Base-by-base conservation (phyloP, 352 stramenopile genomes). In the Globisporangium acanthophoron region DNA sequence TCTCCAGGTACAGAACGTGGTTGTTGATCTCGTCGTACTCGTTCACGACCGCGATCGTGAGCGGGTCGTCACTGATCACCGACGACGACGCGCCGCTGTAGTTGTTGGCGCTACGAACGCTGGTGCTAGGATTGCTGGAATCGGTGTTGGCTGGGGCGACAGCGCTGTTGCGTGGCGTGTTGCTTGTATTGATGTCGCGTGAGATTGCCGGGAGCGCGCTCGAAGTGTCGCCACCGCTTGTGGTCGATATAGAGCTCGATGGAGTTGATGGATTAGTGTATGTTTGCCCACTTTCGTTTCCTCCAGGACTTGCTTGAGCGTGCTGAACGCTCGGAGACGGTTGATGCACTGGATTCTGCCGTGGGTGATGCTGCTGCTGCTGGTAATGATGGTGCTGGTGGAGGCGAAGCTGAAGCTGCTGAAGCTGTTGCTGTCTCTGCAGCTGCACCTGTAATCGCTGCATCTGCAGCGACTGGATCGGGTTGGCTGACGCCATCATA, bases 11-110 rank as follows among this genome's bases (percentile, higher is more conserved):
- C 12, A 65, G 31, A 2, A 58, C 45, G 35, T 72, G 31, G 11
- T 55, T 50, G 58, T 75, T 72, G 20, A 52, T 21, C 1, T 44
- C 3, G 40, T 75, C 54, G 53, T 72, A 75, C 50, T 64, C 44
- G 6, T 66, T 46, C 16, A 70, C 59, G 39, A 72, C 52, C 0
- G 61, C 61, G 20, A 46, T 43, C 43, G 59, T 64, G 9, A 75
- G 55, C 20, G 65, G 64, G 55, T 75, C 59, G 3, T 62, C 58
- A 24, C 45, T 45, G 11, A 18, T 49, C 20, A 20, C 16, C 24
- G 24, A 27, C 39, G 52, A 29, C 24, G 33, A 35, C 18, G 47
- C 47, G 20, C 11, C 27, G 29, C n/a, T 45, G 56, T 37, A 35
- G 21, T 45, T 67, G 41, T 8, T 62, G 49, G 3, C 46, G 48